Evolutionary conservation across 2,329 filamentous ascomycete genomes (phyloP), one percentile per base, ranked within the genome.

Genomic region (Neonectria sp.): DNA sequence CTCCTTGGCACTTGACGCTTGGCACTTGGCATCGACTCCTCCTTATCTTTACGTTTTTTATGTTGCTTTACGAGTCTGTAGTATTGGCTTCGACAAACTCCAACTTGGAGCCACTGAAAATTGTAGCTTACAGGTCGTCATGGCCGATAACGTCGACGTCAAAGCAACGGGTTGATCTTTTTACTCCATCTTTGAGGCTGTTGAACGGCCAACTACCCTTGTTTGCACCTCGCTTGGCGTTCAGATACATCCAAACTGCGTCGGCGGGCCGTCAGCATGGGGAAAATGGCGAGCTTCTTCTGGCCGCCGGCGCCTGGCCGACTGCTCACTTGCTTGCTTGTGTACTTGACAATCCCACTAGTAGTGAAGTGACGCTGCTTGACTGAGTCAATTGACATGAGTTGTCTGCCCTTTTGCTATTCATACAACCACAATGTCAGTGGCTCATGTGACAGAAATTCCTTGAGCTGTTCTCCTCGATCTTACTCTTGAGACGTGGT

Each of bases 21-120:
- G 31, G n/a, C 31, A 53, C 51, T 53, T 35, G 51, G 51, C 31
- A 53, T 15, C 13, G n/a, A 35, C 31, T 21, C 31, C 8, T 53
- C 31, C 51, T 35, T 35, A 53, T 53, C 51, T 53, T 53, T 53
- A 53, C 51, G 51, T 53, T 53, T 35, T n/a, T 6, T 53, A 12
- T 35, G 13, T 35, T n/a, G n/a, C 6, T 31, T 12, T 53, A 29
- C 7, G n/a, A 35, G 9, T n/a, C 12, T 6, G 3, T 13, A 35
- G n/a, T 12, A n/a, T 24, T 24, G 9, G 29, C 29, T 33, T 35
- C 11, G 49, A 53, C 8, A 35, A 15, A 53, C 31, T 17, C 48
- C 48, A 52, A 31, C 17, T 31, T 6, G 35, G 40, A 43, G 12
- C 12, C 35, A 15, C 12, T 15, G 27, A 9, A 21, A 25, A 21